These are phyloP conservation scores for Suhomyces sp. DNA, from an alignment of 805 yeast genomes.

Conservation along the genomic window DNA sequence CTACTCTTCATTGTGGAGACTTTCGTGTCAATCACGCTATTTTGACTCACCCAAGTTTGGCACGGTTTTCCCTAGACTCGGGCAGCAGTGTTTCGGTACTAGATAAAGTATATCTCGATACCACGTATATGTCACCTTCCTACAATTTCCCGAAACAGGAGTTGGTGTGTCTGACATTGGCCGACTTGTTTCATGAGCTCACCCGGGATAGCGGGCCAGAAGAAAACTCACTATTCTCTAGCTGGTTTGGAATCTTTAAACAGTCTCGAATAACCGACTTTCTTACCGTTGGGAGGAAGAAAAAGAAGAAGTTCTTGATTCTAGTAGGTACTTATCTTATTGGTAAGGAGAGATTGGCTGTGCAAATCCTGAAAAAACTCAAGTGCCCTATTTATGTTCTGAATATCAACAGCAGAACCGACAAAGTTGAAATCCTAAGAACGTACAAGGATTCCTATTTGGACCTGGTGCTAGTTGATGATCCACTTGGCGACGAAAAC, in stretches of 20 bases:
- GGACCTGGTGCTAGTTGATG: slow-evolving; percentile 24
- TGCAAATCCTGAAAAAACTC: slow-evolving; percentile 54
- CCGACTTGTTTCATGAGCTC: slow-evolving; percentile 47
- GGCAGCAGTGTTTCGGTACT: slow-evolving; percentile 20
- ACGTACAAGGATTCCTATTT: slow-evolving; percentile 46
- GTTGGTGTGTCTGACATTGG: slow-evolving; percentile 59
- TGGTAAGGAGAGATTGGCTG: slow-evolving; percentile 87
- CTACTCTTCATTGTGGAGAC: slow-evolving; percentile 86
- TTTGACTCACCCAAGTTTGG: slow-evolving; percentile 36
- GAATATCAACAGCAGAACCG: slow-evolving; percentile 43
- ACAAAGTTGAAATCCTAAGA: slow-evolving; percentile 39
- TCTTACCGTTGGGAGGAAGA: slow-evolving; percentile 9
- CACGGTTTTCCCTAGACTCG: slow-evolving; percentile 16
- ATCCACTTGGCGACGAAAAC: slow-evolving; percentile 41
- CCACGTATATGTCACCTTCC: slow-evolving; percentile 78
- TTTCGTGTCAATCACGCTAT: slow-evolving; percentile 67
- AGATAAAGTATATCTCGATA: slow-evolving; percentile 77
- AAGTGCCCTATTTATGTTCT: slow-evolving; percentile 55
- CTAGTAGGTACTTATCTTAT: slow-evolving; percentile 87
- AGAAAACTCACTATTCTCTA: slow-evolving; percentile 18
- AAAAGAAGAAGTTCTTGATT: slow-evolving; percentile 47
- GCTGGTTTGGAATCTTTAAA: slow-evolving; percentile 32
- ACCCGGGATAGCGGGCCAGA: slow-evolving; percentile 15
- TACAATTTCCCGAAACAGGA: slow-evolving; percentile 78
- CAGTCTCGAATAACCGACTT: slow-evolving; percentile 44